Conservation (phyloP, 1,139 yeast genomes). For the Taphrina sp. region DNA sequence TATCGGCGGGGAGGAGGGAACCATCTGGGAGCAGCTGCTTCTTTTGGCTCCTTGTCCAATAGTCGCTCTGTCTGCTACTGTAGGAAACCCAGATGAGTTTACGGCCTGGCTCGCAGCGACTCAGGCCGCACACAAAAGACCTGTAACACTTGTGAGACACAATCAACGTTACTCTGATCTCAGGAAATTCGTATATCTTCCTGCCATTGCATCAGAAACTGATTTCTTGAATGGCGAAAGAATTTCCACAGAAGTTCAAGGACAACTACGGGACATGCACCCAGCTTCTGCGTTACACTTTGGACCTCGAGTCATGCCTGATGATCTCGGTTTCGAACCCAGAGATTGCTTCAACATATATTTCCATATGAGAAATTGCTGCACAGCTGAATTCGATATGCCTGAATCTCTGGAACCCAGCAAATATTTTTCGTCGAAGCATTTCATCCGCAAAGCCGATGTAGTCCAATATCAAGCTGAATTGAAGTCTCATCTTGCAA, state of each 20-base stretch:
- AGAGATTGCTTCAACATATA: slow-evolving; percentile 31
- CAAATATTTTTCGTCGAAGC: slow-evolving; percentile 25
- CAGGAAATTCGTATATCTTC: slow-evolving; percentile 33
- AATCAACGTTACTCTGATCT: slow-evolving; percentile 34
- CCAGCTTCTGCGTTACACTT: slow-evolving; percentile 34
- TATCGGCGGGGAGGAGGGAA: slow-evolving; percentile 33
- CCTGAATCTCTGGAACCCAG: slow-evolving; percentile 32
- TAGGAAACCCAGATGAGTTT: slow-evolving; percentile 34
- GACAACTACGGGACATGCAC: slow-evolving; percentile 28
- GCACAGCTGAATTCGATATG: slow-evolving; percentile 33
- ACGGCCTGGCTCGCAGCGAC: slow-evolving; percentile 32
- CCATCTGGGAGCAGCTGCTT: slow-evolving; percentile 32
- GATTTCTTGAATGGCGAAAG: slow-evolving; percentile 21
- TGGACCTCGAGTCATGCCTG: slow-evolving; percentile 32
- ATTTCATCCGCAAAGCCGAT: slow-evolving; percentile 33
- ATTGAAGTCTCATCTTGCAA: slow-evolving; percentile 27
- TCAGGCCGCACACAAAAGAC: slow-evolving; percentile 32
- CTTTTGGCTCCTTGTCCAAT: slow-evolving; percentile 34
- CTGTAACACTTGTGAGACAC: slow-evolving; percentile 31
- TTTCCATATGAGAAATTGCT: slow-evolving; percentile 27
- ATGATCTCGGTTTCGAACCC: slow-evolving; percentile 32
- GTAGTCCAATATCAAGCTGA: slow-evolving; percentile 31
- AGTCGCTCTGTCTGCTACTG: slow-evolving; percentile 35
- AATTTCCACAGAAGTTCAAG: slow-evolving; percentile 22
- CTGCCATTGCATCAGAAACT: slow-evolving; percentile 24